Conservation (phyloP, 2,329 filamentous ascomycete genomes). For the Claviceps humidiphila region DNA sequence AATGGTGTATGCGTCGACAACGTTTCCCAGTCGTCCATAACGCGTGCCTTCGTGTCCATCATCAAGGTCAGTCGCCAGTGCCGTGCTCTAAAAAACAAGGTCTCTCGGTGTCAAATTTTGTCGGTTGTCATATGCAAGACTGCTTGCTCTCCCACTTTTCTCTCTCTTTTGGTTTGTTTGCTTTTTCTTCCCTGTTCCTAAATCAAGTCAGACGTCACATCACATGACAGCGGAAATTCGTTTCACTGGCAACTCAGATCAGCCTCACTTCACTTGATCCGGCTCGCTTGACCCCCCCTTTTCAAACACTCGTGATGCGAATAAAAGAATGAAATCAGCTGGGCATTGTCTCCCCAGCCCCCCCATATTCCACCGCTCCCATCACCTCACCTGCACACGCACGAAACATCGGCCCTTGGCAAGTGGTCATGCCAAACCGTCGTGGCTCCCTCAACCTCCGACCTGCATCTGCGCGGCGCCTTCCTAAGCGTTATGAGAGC, state of each 20-base stretch:
- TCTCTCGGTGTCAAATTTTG: too few relatives aligned
- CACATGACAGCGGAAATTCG: neutral
- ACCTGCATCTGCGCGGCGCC: conserved; percentile 1
- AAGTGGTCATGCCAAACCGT: neutral
- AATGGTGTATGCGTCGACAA: too few relatives aligned
- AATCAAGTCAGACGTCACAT: neutral
- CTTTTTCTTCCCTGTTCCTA: too few relatives aligned
- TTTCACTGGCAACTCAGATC: neutral
- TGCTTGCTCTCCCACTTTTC: too few relatives aligned
- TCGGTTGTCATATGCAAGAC: too few relatives aligned
- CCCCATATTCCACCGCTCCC: neutral
- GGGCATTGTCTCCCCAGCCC: neutral
- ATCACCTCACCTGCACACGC: neutral
- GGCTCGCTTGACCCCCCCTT: neutral
- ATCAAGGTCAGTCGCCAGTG: too few relatives aligned
- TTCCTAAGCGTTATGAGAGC: neutral
- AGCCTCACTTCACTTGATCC: neutral
- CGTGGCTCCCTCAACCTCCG: neutral
- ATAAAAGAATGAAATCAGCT: too few relatives aligned
- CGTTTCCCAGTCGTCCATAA: too few relatives aligned
- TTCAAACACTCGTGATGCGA: too few relatives aligned
- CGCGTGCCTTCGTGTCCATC: too few relatives aligned
- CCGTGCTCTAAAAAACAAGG: too few relatives aligned
- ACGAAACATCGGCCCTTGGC: neutral
- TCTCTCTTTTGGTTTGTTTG: too few relatives aligned